Base-by-base conservation (phyloP, 2,329 filamentous ascomycete species). In the Pyrenophora graminea region DNA sequence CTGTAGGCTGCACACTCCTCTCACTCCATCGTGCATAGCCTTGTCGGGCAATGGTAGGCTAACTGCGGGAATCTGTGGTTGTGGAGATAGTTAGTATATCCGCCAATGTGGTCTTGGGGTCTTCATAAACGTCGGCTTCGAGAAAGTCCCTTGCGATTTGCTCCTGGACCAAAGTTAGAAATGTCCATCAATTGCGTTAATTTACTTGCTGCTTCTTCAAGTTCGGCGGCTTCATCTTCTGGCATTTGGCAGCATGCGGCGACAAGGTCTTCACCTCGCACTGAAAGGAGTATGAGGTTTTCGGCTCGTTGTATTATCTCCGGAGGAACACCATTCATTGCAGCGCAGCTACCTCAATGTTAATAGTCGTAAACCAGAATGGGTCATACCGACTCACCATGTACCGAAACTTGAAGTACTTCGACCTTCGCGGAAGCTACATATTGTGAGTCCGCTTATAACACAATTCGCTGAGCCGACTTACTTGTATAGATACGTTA, bases 331-430 rank as follows among this genome's bases (percentile, higher is more conserved):
- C 92, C 92, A 63, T 96, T 97, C 71, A 96, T 83, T 3, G 86
- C 85, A 23, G 94, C 94, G 67, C 94, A 97, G 45, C 80, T 83
- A 53, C 39, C 23, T 7, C 6, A 31, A 2, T 30, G 37, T 61
- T 32, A 61, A 45, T 15, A 21, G 21, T 10, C 13, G 18, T 10
- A 1, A n/a, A 8, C 6, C 6, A 27, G 8, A 7, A 8, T 25
- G n/a, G 6, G 2, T 1, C 17, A 8, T 6, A 15, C 8, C 15
- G 5, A 56, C 71, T 49, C 70, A 82, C 72, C 83, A 82, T 23
- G 86, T 89, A 0, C 94, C 94, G 65, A 96, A 95, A 67, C 91
- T 97, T 12, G 89, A 88, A 6, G 79, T 84, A 61, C 87, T 93
- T 48, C 86, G 81, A 0, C 92, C 92, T 2, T 77, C 59, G 32